A percentile compares a stretch with the other conserved stretches of the same genome.
phyloP scores from a whole-genome alignment of 2,329 filamentous ascomycete species.

The Diaporthe destruens region DNA sequence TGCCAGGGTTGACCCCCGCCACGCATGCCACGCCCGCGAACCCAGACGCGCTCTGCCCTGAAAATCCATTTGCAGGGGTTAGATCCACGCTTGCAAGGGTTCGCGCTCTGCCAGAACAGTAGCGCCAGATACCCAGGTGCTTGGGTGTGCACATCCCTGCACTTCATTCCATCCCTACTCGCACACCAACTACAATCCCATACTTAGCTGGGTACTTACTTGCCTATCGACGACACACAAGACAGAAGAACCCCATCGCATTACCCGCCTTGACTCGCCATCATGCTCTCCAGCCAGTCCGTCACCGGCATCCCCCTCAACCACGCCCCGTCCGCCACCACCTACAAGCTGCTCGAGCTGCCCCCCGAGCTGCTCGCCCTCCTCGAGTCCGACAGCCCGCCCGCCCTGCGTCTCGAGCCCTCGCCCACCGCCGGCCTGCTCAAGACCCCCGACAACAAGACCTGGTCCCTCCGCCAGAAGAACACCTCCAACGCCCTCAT shows the following conservation, averaged over 20 bases:
- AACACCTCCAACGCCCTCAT: conserved; percentile 77
- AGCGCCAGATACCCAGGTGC: conserved; percentile 28
- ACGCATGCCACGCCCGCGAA: conserved; percentile 4
- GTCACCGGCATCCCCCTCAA: conserved; percentile 62
- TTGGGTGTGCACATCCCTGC: conserved; percentile 17
- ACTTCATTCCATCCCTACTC: neutral
- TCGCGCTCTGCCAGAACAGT: conserved; percentile 16
- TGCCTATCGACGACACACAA: conserved; percentile 1
- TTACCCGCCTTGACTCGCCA: conserved; percentile 4
- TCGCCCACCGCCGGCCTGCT: conserved; percentile 67
- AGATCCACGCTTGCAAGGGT: conserved; percentile 19
- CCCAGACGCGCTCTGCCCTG: conserved; percentile 27
- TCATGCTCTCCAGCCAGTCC: conserved; percentile 60
- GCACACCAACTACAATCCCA: neutral
- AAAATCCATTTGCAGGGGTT: conserved; percentile 31
- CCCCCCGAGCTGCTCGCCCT: conserved; percentile 69
- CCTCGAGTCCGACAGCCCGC: conserved; percentile 66
- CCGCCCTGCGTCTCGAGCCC: conserved; percentile 62
- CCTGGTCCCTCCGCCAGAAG: conserved; percentile 73
- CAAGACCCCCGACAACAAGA: conserved; percentile 60
- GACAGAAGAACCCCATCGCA: neutral
- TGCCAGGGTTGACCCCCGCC: conserved; percentile 26
- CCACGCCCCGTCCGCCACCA: conserved; percentile 61
- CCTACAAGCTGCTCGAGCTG: conserved; percentile 73
- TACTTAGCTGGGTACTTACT: no score